Base-by-base conservation (phyloP, 305 asterid genomes). In the Andrographis paniculata region DNA sequence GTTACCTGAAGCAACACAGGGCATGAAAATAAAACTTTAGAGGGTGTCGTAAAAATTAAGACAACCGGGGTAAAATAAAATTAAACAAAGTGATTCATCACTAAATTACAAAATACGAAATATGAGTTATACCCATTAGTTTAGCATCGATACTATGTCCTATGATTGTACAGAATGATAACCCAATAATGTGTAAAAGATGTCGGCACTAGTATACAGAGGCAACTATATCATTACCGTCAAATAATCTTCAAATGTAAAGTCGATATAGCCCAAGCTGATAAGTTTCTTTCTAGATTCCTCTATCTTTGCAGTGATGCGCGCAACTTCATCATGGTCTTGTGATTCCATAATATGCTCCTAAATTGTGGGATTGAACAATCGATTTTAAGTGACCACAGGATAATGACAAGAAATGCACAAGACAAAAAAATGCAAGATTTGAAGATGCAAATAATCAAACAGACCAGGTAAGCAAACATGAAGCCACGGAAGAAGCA, bases 401-500 rank as follows among this genome's bases (percentile, higher is more conserved):
- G 23, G 20, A 56, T 5, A 45, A 50, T 41, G 31, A 11, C 46
- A 21, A 14, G 55, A 55, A n/a, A n/a, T n/a, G n/a, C n/a, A n/a
- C n/a, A n/a, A n/a, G n/a, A n/a, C n/a, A n/a, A n/a, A n/a, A n/a
- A n/a, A n/a, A n/a, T n/a, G n/a, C n/a, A n/a, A n/a, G n/a, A n/a
- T n/a, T n/a, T n/a, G n/a, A n/a, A 36, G 33, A 50, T 45, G 43
- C 40, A 14, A 42, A 45, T 50, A 52, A 52, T 22, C 22, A 17
- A 27, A 48, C 88, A 57, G 76, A 91, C 96, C 36, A 91, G 93
- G 76, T 86, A 91, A 53, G 92, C 75, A 73, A 89, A 86, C 98
- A 89, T 86, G 79, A 89, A 89, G 75, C 96, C 58, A 48, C 98
- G 93, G 60, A 89, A 89, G 73, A 89, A 89, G 68, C 98, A 91